Conservation (phyloP, 768 basidiomycete species). For the Suillus variegatus region DNA sequence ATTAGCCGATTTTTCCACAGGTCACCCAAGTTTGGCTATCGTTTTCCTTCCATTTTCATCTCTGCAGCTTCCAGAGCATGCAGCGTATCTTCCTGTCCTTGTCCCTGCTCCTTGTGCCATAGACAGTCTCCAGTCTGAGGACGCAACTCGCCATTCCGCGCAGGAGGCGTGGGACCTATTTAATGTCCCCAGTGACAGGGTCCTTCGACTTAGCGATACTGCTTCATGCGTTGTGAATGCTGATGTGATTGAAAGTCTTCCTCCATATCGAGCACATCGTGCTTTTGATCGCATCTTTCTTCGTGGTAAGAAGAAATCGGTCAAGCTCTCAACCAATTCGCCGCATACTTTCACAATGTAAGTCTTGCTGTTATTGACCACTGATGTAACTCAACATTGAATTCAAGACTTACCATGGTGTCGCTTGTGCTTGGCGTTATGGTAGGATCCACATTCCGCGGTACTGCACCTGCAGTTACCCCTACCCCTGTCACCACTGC, state of each 20-base stretch:
- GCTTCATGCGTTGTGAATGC: slow-evolving; percentile 47
- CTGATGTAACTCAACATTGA: slow-evolving; percentile 12
- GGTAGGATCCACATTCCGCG: slow-evolving; percentile 25
- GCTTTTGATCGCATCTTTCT: slow-evolving; percentile 48
- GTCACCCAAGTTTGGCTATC: slow-evolving; percentile 63
- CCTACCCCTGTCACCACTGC: slow-evolving; percentile 18
- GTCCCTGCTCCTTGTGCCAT: slow-evolving; percentile 23
- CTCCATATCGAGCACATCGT: slow-evolving; percentile 43
- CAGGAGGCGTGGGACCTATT: slow-evolving; percentile 47
- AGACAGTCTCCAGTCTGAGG: slow-evolving; percentile 28
- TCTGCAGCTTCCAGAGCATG: slow-evolving; percentile 38
- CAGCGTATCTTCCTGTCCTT: slow-evolving; percentile 62
- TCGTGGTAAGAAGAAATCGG: slow-evolving; percentile 28
- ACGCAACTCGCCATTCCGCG: slow-evolving; percentile 24
- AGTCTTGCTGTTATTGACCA: slow-evolving; percentile 26
- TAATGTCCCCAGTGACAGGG: slow-evolving; percentile 41
- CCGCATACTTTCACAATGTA: slow-evolving; percentile 68
- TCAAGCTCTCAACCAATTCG: slow-evolving; percentile 45
- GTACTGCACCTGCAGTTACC: slow-evolving; percentile 19
- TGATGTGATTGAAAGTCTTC: slow-evolving; percentile 44
- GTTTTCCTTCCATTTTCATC: slow-evolving; percentile 60
- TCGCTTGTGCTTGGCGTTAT: slow-evolving; percentile 65
- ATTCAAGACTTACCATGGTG: slow-evolving; percentile 62
- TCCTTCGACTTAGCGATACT: slow-evolving; percentile 37
- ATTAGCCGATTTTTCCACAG: slow-evolving; percentile 37